These are phyloP conservation scores for Neonothopanus nambi DNA, from an alignment of 1,284 basidiomycete genomes.

Conservation along the genomic window DNA sequence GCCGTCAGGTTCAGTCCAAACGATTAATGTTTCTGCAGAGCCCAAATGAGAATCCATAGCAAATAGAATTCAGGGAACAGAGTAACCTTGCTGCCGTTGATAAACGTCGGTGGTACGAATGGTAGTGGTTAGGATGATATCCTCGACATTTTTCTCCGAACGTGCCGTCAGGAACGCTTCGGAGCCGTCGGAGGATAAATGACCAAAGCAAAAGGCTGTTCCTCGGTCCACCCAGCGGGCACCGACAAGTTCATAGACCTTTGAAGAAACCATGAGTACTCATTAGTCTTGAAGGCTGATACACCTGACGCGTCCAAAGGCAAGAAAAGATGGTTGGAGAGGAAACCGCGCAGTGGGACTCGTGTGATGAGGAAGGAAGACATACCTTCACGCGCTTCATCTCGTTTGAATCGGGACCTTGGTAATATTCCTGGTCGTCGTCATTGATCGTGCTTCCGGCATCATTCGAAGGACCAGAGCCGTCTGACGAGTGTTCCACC, in stretches of 20 bases:
- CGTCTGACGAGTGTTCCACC: slow-evolving; percentile 19
- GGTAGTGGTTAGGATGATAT: slow-evolving; percentile 71
- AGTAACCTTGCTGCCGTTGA: slow-evolving; percentile 86
- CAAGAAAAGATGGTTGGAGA: neutral
- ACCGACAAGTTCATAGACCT: slow-evolving; percentile 79
- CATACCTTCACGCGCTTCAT: slow-evolving; percentile 44
- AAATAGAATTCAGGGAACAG: slow-evolving; percentile 13
- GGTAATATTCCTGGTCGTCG: slow-evolving; percentile 35
- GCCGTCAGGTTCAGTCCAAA: slow-evolving; percentile 97
- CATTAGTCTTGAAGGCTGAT: neutral
- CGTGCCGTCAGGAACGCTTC: slow-evolving; percentile 86
- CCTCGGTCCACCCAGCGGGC: slow-evolving; percentile 92
- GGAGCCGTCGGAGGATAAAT: slow-evolving; percentile 76
- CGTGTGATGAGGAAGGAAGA: slow-evolving; percentile 5
- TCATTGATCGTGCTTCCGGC: slow-evolving; percentile 32
- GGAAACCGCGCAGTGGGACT: neutral
- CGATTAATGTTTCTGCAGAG: slow-evolving; percentile 88
- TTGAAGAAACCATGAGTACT: slow-evolving; percentile 16
- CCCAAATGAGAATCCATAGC: slow-evolving; percentile 8
- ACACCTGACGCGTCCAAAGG: too few species aligned
- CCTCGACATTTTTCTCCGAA: slow-evolving; percentile 70
- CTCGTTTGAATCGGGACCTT: slow-evolving; percentile 33
- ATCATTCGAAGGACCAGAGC: slow-evolving; percentile 26
- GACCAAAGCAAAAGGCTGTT: slow-evolving; percentile 90
- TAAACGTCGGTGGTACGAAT: slow-evolving; percentile 87